phyloP scores from a whole-genome alignment of 2,329 filamentous ascomycete species.

The Monosporascus ibericus region DNA sequence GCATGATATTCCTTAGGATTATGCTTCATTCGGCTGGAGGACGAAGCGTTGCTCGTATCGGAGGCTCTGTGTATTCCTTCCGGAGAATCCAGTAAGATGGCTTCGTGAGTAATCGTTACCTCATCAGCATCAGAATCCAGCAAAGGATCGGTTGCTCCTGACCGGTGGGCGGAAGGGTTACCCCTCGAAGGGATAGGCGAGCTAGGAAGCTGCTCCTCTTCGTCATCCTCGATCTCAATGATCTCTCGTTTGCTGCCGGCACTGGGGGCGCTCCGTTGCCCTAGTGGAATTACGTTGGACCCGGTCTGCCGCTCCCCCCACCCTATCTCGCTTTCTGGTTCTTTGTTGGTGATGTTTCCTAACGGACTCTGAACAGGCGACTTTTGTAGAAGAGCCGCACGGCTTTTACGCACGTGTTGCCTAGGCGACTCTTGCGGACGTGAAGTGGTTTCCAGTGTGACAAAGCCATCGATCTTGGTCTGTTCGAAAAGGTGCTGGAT shows the following conservation, averaged over 20 bases:
- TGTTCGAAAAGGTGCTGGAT: slow-evolving; percentile 11
- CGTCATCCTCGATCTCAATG: slow-evolving; percentile 1
- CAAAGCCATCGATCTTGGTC: not conserved
- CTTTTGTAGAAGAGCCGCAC: slow-evolving; percentile 1
- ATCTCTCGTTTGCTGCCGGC: slow-evolving; percentile 1
- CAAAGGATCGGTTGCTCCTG: not conserved
- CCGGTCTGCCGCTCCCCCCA: slow-evolving; percentile 6
- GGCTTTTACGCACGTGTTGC: not conserved
- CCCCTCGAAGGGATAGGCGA: not conserved
- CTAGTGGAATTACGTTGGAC: slow-evolving; percentile 10
- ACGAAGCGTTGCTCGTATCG: not conserved
- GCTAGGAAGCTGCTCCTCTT: not conserved
- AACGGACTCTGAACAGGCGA: not conserved
- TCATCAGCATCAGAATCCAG: slow-evolving; percentile 1
- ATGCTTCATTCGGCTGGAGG: slow-evolving; percentile 1
- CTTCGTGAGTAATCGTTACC: slow-evolving; percentile 3
- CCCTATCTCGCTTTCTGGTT: not conserved
- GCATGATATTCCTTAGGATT: not conserved
- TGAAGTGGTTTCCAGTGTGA: not conserved
- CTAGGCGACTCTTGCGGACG: not conserved
- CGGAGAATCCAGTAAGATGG: slow-evolving; percentile 1
- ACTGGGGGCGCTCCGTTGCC: slow-evolving; percentile 1
- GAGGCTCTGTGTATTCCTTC: not conserved
- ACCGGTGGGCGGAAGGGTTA: not conserved
- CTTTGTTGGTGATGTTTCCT: not conserved